A percentile compares a stretch with the other conserved stretches of the same genome.
Conservation (phyloP, 1,139 yeast genomes). For the Hansenula lynferdii region DNA sequence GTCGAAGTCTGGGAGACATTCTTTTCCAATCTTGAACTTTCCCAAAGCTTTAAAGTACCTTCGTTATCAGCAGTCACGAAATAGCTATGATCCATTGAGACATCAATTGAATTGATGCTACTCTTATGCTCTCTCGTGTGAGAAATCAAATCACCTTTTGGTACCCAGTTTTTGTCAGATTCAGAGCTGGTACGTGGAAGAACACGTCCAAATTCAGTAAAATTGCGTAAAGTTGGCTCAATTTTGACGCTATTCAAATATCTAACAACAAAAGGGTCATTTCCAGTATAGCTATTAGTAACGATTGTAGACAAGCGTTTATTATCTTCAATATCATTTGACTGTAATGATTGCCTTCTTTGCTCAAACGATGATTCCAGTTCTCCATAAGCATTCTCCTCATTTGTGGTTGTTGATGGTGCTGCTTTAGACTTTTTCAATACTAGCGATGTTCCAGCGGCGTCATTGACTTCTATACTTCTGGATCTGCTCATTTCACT, state of each 20-base stretch:
- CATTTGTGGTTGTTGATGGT: constrained; percentile 43
- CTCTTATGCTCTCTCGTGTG: constrained; percentile 51
- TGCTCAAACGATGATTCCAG: constrained; percentile 30
- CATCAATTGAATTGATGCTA: constrained; percentile 50
- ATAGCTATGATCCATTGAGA: constrained; percentile 58
- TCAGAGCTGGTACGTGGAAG: background rate
- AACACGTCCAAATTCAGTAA: constrained; percentile 62
- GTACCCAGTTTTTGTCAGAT: constrained; percentile 22
- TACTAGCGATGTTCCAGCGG: constrained; percentile 26
- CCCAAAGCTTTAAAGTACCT: constrained; percentile 80
- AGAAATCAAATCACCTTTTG: constrained; percentile 53
- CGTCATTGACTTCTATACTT: constrained; percentile 6
- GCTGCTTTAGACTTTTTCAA: constrained; percentile 30
- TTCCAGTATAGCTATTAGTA: constrained; percentile 59
- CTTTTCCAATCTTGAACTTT: constrained; percentile 56
- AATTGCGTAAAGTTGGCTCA: constrained; percentile 54
- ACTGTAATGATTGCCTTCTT: constrained; percentile 11
- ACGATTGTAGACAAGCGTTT: constrained; percentile 19
- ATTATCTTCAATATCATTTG: constrained; percentile 8
- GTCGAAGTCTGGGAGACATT: constrained; percentile 61
- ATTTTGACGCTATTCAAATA: constrained; percentile 50
- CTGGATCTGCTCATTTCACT: background rate
- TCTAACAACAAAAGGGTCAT: constrained; percentile 56
- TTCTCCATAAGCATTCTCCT: constrained; percentile 60
- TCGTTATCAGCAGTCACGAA: constrained; percentile 76